Percentiles rank a stretch among this genome's conserved stretches.
phyloP scores from a whole-genome alignment of 352 stramenopile species.

The Pythium dissotocum region DNA sequence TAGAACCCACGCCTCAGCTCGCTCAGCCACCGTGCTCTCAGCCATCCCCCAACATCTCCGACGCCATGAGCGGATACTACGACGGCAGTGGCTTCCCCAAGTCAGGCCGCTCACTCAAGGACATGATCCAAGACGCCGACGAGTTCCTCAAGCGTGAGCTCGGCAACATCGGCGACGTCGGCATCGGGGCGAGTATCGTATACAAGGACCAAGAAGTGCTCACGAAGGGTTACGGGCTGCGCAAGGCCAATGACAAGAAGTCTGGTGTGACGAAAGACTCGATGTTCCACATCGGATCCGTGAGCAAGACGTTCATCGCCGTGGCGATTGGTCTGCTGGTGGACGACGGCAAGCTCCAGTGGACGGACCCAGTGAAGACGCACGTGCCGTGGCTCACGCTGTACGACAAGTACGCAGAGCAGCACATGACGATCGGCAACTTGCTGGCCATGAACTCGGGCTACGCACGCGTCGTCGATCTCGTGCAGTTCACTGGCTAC shows the following conservation, averaged over 20 bases:
- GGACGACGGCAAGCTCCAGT: constrained; percentile 53
- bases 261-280: constrained; percentile 41
- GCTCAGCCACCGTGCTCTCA: too few species aligned
- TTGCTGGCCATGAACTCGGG: constrained; percentile 66
- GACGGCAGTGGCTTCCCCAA: constrained; percentile 37
- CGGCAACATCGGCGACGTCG: constrained; percentile 33
- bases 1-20: too few species aligned
- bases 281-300: constrained; percentile 72
- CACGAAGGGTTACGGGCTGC: constrained; percentile 10
- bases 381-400: constrained; percentile 53
- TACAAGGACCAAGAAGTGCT: constrained; percentile 43
- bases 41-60: constrained; percentile 6
- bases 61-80: constrained; percentile 34
- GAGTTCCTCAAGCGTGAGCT: constrained; percentile 46
- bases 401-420: constrained; percentile 59
- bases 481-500: constrained; percentile 34
- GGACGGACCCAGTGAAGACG: constrained; percentile 55
- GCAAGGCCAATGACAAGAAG: constrained; percentile 33
- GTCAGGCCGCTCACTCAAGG: constrained; percentile 32
- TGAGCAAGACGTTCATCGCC: constrained; percentile 67
- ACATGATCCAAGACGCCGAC: constrained; percentile 45
- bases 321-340: constrained; percentile 35
- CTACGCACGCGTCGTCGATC: constrained; percentile 30
- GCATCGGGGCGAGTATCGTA: constrained; percentile 46
- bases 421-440: constrained; percentile 51